Conservation (phyloP, 352 stramenopile species). For the Phytophthora boehmeriae region DNA sequence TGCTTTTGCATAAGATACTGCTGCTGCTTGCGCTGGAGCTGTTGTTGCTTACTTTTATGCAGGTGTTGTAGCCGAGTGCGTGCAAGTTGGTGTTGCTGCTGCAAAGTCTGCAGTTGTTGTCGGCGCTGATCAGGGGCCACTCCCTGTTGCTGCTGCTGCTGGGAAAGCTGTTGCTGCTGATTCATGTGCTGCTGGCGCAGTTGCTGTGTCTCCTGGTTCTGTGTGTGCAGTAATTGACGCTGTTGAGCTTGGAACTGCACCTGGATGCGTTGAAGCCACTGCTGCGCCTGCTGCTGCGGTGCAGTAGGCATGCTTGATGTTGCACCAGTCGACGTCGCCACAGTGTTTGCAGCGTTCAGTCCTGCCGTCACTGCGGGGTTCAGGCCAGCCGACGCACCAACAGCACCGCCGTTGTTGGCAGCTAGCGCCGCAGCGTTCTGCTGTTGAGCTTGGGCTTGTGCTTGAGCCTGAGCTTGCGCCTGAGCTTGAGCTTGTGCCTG, state of each 20-base stretch:
- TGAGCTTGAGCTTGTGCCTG: slow-evolving; percentile 29
- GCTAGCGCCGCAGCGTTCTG: slow-evolving; percentile 28
- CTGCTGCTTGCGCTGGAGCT: slow-evolving; percentile 83
- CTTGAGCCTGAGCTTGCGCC: slow-evolving; percentile 26
- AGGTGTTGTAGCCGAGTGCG: slow-evolving; percentile 69
- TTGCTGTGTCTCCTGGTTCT: slow-evolving; percentile 82
- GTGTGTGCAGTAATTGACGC: slow-evolving; percentile 67
- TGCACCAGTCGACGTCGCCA: slow-evolving; percentile 26
- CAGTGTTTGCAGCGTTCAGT: slow-evolving; percentile 30
- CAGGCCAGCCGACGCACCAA: slow-evolving; percentile 29
- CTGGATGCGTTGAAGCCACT: slow-evolving; percentile 83
- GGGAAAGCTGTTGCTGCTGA: slow-evolving; percentile 75
- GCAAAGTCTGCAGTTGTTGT: slow-evolving; percentile 75
- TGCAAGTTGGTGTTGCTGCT: slow-evolving; percentile 77
- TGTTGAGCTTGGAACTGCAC: slow-evolving; percentile 85
- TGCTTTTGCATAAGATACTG: slow-evolving; percentile 83
- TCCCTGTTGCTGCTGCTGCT: slow-evolving; percentile 73
- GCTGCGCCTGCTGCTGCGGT: slow-evolving; percentile 76
- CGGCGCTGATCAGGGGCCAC: slow-evolving; percentile 62
- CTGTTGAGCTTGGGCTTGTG: slow-evolving; percentile 24
- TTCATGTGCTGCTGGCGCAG: slow-evolving; percentile 77
- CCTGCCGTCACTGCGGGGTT: slow-evolving; percentile 36
- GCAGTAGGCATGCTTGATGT: slow-evolving; percentile 37
- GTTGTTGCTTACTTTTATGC: slow-evolving; percentile 83
- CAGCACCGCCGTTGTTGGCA: slow-evolving; percentile 18